Evolutionary conservation across 306 rosid species (phyloP), one percentile per base, ranked within the genome.

Genomic region (Bauhinia variegata): DNA sequence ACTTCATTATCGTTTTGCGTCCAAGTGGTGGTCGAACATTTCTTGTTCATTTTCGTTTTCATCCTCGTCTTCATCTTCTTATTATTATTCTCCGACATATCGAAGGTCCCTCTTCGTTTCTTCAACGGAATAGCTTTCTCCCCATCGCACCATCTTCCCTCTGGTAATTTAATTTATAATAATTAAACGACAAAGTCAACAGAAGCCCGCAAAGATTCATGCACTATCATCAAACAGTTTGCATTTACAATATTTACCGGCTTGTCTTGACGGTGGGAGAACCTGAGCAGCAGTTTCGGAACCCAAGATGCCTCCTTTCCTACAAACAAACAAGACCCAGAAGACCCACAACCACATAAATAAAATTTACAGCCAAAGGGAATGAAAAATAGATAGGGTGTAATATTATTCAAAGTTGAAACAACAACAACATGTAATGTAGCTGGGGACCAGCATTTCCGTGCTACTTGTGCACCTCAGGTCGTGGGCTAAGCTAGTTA

Each of bases 111-210:
- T 74, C 88, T 81, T 16, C 96, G 61, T 76, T 91, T 91, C 91
- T 91, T 91, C 1, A 80, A 66, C 1, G 96, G 97, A 59, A 91
- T 75, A 16, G 75, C 82, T 72, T 76, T 82, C 85, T 91, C 97
- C 75, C 86, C 89, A 4, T 84, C 91, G 4, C 68, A 71, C 92
- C 96, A 88, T 76, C 78, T 68, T 41, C 80, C 87, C 62, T 73
- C 65, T 59, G 8, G 56, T 36, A 8, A 4, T 16, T 3, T 5
- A n/a, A n/a, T n/a, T n/a, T n/a, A n/a, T n/a, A n/a, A 54, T 15
- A 5, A 54, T 17, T 31, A 14, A 39, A 51, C 28, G 44, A 46
- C 33, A 59, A 73, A 37, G 10, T 34, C 59, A 73, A 32, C 51
- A 67, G 28, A 52, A 41, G 4, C 39, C 3, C 3, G 37, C 6